Evolutionary conservation across 1,284 basidiomycete genomes (phyloP), one percentile per base, ranked within the genome.

Genomic region (Crepidotus sp.): DNA sequence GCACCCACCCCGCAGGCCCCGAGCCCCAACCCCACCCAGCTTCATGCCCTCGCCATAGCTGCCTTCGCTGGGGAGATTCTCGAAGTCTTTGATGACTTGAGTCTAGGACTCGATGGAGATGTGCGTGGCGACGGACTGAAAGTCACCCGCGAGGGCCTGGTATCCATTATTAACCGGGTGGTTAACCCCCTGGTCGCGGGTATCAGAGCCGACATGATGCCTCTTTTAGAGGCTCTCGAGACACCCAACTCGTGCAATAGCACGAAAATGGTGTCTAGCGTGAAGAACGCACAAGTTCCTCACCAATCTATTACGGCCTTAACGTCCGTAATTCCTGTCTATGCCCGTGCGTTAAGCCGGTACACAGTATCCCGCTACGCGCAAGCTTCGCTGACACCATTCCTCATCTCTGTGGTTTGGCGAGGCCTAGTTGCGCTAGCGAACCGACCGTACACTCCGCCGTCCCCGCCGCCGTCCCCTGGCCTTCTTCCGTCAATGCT

Each of bases 391-490:
- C 66, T 87, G 17, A 82, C 83, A 0, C 74, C 78, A 1, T 71
- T 85, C 48, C 68, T 83, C 49, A 85, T 88, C 54, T 78, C 76
- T 6, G 59, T 83, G 1, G 63, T 83, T 2, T 88, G 85, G 85
- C 74, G 73, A 10, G 76, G 73, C 3, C 68, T 87, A 40, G 74
- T 87, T 21, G 79, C 82, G 11, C 59, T 88, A 17, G 69, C 80
- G 11, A 70, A 82, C 59, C 73, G 84, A 21, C 69, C 72, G 5
- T 60, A 65, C 30, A 50, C 59, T 6, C 53, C 63, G 3, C 46
- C 61, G 3, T 67, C 73, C 1, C 71, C 71, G 8, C 68, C 71
- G 0, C 56, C 70, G 2, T 71, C 72, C 1, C 70, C 71, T 0
- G 59, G 59, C 11, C 53, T 65, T n/a, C 54, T 57, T 14, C 56